phyloP scores from a whole-genome alignment of 2,329 filamentous ascomycete species.

The Nothopassalora personata region DNA sequence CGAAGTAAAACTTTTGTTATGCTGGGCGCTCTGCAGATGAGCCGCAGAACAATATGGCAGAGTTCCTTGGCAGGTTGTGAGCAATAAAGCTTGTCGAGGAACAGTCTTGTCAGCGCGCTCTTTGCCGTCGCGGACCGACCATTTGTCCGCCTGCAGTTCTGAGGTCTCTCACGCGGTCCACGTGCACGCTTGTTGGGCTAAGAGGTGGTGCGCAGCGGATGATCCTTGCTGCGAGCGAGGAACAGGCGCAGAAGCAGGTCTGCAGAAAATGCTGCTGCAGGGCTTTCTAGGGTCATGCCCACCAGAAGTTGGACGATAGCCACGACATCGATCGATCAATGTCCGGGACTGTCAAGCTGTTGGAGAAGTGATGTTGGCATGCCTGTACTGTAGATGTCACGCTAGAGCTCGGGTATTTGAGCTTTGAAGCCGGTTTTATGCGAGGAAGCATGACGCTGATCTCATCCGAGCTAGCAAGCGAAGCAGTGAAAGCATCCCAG shows the following conservation, averaged over 20 bases:
- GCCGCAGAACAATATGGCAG: neutral
- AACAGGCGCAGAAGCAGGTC: neutral
- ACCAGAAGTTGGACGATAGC: neutral
- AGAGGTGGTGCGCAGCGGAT: neutral
- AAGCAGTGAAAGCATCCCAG: neutral
- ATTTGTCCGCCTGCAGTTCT: neutral
- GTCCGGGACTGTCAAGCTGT: neutral
- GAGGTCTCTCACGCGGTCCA: too few species aligned
- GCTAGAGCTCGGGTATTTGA: neutral
- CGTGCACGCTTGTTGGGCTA: neutral
- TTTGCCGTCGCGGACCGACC: neutral
- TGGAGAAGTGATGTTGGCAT: neutral
- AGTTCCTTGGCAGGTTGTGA: neutral
- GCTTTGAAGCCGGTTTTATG: neutral
- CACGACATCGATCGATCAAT: neutral
- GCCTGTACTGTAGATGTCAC: neutral
- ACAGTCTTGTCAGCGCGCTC: too few species aligned
- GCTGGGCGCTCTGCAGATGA: neutral
- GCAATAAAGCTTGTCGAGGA: neutral
- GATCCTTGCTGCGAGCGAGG: neutral
- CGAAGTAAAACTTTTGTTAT: neutral
- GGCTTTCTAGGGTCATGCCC: neutral
- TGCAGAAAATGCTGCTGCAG: neutral
- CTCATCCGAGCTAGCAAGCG: neutral
- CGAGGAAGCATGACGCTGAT: neutral